These are phyloP conservation scores for Picea abies DNA, from an alignment of 83 land plant genomes.

Conservation along the genomic window DNA sequence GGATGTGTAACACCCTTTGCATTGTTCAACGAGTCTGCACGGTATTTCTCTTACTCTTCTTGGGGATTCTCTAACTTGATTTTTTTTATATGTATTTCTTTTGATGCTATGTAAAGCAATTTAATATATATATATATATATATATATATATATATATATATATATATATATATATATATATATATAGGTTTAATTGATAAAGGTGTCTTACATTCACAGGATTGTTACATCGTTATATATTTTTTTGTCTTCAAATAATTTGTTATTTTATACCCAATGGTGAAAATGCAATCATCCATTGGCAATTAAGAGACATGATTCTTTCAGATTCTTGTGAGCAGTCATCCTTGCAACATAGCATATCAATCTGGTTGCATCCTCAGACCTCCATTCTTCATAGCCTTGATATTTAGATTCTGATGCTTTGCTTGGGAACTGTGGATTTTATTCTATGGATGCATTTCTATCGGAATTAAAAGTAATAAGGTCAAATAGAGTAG, in stretches of 20 bases:
- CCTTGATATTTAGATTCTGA: neutral
- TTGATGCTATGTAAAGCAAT: neutral
- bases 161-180: no score
- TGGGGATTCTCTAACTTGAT: neutral
- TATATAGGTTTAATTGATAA: neutral
- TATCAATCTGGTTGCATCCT: neutral
- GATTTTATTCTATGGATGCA: neutral
- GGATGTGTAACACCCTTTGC: conserved; percentile 95
- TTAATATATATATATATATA: neutral
- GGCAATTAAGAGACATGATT: neutral
- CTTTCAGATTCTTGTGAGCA: neutral
- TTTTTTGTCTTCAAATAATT: neutral
- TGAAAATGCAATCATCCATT: neutral
- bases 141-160: neutral
- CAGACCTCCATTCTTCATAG: neutral
- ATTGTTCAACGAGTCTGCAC: conserved; percentile 78
- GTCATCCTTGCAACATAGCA: neutral
- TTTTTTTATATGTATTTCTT: neutral
- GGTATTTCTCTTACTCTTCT: conserved; percentile 37
- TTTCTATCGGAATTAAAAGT: no score
- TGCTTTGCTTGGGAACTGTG: neutral
- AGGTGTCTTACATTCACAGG: neutral
- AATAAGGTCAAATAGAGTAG: no score
- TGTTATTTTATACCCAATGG: neutral
- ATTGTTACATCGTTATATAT: neutral